Percentiles rank a stretch among this genome's conserved stretches.
Evolutionary conservation across 306 rosid genomes (phyloP).

Genomic region (Vicia faba): DNA sequence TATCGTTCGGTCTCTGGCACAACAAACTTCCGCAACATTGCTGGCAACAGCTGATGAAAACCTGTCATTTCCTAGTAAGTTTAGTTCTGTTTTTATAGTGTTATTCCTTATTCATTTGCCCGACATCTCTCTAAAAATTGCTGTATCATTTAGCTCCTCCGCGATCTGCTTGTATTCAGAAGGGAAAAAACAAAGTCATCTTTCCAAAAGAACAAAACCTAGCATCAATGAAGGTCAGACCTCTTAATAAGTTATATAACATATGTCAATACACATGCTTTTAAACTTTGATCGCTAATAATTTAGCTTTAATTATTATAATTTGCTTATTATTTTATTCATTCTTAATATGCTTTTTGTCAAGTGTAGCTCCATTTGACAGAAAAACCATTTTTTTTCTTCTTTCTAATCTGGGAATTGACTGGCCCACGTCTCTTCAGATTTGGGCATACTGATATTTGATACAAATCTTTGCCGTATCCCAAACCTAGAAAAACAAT

Average conservation of each 20-base stretch:
- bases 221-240: slow-evolving; percentile 35
- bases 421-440: background rate
- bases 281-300: background rate
- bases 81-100: background rate
- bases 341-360: background rate
- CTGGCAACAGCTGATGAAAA: slow-evolving; percentile 28
- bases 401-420: slow-evolving; percentile 11
- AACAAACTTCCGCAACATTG: slow-evolving; percentile 10
- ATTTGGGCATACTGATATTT: background rate
- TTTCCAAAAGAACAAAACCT: slow-evolving; percentile 21
- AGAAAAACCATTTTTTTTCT: background rate
- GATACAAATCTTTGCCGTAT: background rate
- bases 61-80: background rate
- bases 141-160: slow-evolving; percentile 31
- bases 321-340: background rate
- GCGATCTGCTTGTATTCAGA: slow-evolving; percentile 20
- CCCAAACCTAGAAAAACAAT: background rate
- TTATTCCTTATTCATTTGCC: background rate
- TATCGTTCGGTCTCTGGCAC: background rate
- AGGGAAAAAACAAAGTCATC: slow-evolving; percentile 10
- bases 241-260: background rate
- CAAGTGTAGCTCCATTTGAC: background rate
- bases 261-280: background rate
- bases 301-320: background rate
- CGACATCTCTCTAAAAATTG: slow-evolving; percentile 1